Percentiles rank a stretch among this genome's conserved stretches.
These are phyloP conservation scores for Flagelloscypha sp. DNA, from an alignment of 768 basidiomycete species.

Conservation along the genomic window DNA sequence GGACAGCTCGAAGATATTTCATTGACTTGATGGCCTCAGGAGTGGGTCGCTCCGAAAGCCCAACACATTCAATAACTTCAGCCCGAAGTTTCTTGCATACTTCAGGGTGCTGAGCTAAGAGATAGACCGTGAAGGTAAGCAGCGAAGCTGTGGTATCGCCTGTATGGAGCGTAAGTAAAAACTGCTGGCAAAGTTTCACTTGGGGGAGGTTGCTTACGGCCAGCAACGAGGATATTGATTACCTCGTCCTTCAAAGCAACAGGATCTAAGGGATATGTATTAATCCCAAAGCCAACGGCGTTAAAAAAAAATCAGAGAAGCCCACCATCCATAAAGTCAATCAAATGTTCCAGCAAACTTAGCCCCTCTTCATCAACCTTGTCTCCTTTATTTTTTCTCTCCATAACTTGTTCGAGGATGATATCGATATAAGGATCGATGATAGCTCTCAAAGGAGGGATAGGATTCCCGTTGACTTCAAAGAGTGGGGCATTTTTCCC, in stretches of 20 bases:
- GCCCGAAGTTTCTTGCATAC: slow-evolving; percentile 22
- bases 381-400: slow-evolving; percentile 13
- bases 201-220: slow-evolving; percentile 20
- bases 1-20: slow-evolving; percentile 20
- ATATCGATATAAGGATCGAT: slow-evolving; percentile 19
- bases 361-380: slow-evolving; percentile 5
- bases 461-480: slow-evolving; percentile 20
- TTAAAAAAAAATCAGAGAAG: slow-evolving; percentile 6
- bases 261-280: slow-evolving; percentile 8
- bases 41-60: slow-evolving; percentile 17
- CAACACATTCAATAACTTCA: slow-evolving; percentile 26
- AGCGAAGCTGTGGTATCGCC: slow-evolving; percentile 22
- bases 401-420: slow-evolving; percentile 21
- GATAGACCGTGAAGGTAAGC: slow-evolving; percentile 26
- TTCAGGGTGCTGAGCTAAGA: slow-evolving; percentile 25
- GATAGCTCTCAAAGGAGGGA: slow-evolving; percentile 19
- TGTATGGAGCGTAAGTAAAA: background rate
- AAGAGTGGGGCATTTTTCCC: slow-evolving; percentile 21
- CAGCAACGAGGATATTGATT: slow-evolving; percentile 9
- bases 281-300: slow-evolving; percentile 6
- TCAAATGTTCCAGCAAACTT: slow-evolving; percentile 25
- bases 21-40: slow-evolving; percentile 17
- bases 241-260: slow-evolving; percentile 9
- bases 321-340: slow-evolving; percentile 22
- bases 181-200: background rate